A percentile compares a stretch with the other conserved stretches of the same genome.
These are phyloP conservation scores for Kockiozyma suomiensis DNA, from an alignment of 805 yeast genomes.

Conservation along the genomic window DNA sequence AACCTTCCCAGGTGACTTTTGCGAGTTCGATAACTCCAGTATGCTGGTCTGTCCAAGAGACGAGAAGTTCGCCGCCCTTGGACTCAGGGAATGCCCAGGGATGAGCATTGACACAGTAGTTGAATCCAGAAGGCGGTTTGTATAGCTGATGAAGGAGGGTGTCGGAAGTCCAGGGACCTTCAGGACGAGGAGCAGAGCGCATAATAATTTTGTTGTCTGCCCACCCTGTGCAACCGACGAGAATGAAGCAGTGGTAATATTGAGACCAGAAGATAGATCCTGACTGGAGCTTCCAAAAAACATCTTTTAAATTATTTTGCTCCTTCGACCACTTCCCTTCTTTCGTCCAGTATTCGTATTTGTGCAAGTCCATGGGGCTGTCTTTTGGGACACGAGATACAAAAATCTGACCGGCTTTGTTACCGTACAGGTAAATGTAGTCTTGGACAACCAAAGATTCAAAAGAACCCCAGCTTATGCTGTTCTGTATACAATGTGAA, in stretches of 20 bases:
- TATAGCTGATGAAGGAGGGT: slow-evolving; percentile 22
- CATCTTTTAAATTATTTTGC: slow-evolving; percentile 9
- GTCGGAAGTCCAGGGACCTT: slow-evolving; percentile 33
- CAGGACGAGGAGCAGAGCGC: slow-evolving; percentile 32
- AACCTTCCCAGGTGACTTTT: slow-evolving; percentile 33
- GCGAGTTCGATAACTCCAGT: slow-evolving; percentile 28
- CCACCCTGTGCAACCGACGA: slow-evolving; percentile 32
- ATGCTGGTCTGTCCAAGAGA: slow-evolving; percentile 33
- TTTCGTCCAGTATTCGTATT: slow-evolving; percentile 29
- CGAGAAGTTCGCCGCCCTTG: slow-evolving; percentile 27
- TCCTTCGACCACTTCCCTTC: slow-evolving; percentile 21
- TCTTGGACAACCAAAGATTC: slow-evolving; percentile 23
- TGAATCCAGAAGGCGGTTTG: slow-evolving; percentile 23
- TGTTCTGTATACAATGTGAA: background rate
- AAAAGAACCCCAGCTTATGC: slow-evolving; percentile 25
- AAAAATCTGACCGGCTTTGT: slow-evolving; percentile 19
- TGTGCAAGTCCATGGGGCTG: slow-evolving; percentile 16
- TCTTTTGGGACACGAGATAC: slow-evolving; percentile 28
- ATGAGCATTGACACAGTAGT: slow-evolving; percentile 33
- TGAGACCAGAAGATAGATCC: slow-evolving; percentile 31
- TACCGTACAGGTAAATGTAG: slow-evolving; percentile 29
- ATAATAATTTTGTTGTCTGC: slow-evolving; percentile 32
- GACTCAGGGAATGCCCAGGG: slow-evolving; percentile 35
- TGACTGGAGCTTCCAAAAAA: slow-evolving; percentile 33
- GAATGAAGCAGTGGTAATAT: slow-evolving; percentile 24